Conservation (phyloP, 208 protist species). For the Leishmania mexicana region DNA sequence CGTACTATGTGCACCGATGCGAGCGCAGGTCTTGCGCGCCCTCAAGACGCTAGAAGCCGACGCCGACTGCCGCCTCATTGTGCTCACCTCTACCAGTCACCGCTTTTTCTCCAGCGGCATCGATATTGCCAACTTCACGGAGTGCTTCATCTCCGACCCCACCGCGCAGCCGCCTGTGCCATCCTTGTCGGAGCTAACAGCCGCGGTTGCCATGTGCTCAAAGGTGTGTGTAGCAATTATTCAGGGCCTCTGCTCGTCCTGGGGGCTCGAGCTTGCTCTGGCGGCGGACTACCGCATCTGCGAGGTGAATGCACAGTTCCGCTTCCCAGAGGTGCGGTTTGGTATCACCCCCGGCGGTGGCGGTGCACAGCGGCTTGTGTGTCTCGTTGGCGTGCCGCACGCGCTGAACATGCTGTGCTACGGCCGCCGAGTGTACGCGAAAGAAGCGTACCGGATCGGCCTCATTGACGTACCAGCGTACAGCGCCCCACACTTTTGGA, state of each 20-base stretch:
- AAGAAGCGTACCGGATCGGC: slow-evolving; percentile 56
- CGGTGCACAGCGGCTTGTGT: slow-evolving; percentile 75
- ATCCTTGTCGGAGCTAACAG: slow-evolving; percentile 50
- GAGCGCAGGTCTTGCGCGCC: slow-evolving; percentile 45
- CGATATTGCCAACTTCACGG: slow-evolving; percentile 54
- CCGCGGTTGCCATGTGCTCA: slow-evolving; percentile 42
- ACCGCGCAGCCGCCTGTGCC: slow-evolving; percentile 44
- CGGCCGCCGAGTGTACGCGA: slow-evolving; percentile 37
- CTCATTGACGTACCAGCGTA: slow-evolving; percentile 53
- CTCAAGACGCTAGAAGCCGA: slow-evolving; percentile 52
- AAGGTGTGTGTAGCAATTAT: slow-evolving; percentile 82
- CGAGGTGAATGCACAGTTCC: slow-evolving; percentile 38
- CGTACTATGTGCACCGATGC: slow-evolving; percentile 49
- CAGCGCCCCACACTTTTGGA: slow-evolving; percentile 13
- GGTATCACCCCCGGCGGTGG: slow-evolving; percentile 83
- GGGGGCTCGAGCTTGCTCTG: slow-evolving; percentile 79
- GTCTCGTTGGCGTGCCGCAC: slow-evolving; percentile 61
- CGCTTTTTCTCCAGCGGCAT: slow-evolving; percentile 76
- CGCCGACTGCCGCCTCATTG: slow-evolving; percentile 25
- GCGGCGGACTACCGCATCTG: slow-evolving; percentile 72
- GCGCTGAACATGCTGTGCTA: slow-evolving; percentile 46
- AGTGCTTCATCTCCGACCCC: slow-evolving; percentile 34
- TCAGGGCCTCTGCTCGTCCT: slow-evolving; percentile 67
- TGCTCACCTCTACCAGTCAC: slow-evolving; percentile 48
- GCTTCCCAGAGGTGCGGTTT: slow-evolving; percentile 67